Evolutionary conservation across 225 moss, liverwort and hornwort species (phyloP), one percentile per base, ranked within the genome.

Genomic region (Straminergon stramineum): DNA sequence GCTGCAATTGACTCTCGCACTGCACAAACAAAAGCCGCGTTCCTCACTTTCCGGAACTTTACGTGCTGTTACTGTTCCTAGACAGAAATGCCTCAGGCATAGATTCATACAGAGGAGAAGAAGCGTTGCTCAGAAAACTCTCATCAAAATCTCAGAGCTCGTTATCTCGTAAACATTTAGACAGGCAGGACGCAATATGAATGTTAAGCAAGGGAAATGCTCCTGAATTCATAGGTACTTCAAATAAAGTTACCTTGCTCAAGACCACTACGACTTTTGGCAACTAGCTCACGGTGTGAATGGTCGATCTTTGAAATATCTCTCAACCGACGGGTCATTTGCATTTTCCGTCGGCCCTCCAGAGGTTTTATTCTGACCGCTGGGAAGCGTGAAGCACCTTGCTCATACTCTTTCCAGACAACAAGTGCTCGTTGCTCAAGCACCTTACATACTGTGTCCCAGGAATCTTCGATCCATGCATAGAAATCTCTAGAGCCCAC

Each of bases 1-100:
- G 93, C 94, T 81, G 94, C 94, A 92, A 95, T 94, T 45, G 97
- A 95, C 86, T 97, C 99, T 86, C 99, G 91, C 87, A 97, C 96
- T 87, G 96, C 94, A 95, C 92, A 95, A 91, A 94, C 91, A 79
- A 92, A 91, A 89, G 43, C 10, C 64, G 48, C 74, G 79, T 77
- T 92, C 78, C 85, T 94, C 91, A 63, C 84, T 63, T 81, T 84
- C 56, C 81, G 31, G n/a, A 86, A 79, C 56, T 71, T 52, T 35
- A 52, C 75, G 48, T 43, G 37, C 61, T 88, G 37, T 19, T 93
- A 76, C 52, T 73, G 28, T 76, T 63, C 41, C 65, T 78, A 32
- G 34, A 57, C 17, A 85, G 69, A 87, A 81, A 82, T 24, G 34
- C 60, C 48, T 39, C 34, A 34, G 58, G 74, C 27, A 68, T 80